Evolutionary conservation across 208 protist species (phyloP).

Genomic region (Wallacemonas sp.): DNA sequence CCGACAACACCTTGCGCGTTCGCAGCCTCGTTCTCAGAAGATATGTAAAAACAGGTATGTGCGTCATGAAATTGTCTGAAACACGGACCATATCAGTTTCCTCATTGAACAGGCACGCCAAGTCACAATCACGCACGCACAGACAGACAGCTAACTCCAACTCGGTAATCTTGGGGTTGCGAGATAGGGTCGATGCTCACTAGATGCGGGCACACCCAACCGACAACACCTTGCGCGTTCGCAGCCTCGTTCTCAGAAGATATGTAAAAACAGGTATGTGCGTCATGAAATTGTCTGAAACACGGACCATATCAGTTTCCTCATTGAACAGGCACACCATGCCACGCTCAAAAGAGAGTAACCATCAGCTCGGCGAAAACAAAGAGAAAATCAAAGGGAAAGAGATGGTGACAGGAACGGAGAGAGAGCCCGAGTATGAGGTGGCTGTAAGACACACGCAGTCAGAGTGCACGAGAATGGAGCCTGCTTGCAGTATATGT

Average conservation of each 20-base stretch:
- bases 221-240: constrained; percentile 55
- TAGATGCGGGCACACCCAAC: constrained; percentile 24
- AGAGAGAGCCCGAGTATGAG: no score
- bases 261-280: constrained; percentile 53
- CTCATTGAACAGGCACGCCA: no score
- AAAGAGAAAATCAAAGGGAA: no score
- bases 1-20: constrained; percentile 59
- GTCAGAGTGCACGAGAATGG: no score
- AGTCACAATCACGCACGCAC: no score
- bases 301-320: constrained; percentile 82
- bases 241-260: constrained; percentile 40
- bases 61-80: constrained; percentile 66
- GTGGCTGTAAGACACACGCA: no score
- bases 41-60: constrained; percentile 55
- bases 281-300: constrained; percentile 69
- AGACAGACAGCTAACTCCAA: no score
- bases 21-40: constrained; percentile 34
- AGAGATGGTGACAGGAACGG: no score
- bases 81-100: constrained; percentile 84
- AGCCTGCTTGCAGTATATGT: no score
- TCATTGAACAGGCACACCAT: constrained; percentile 21
- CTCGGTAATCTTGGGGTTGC: constrained; percentile 34
- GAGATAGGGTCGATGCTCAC: constrained; percentile 38
- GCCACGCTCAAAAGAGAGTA: no score
- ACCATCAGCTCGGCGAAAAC: no score